Percentiles rank a stretch among this genome's conserved stretches.
Conservation (phyloP, 2,329 filamentous ascomycete genomes). For the Sarocladium oryzae region DNA sequence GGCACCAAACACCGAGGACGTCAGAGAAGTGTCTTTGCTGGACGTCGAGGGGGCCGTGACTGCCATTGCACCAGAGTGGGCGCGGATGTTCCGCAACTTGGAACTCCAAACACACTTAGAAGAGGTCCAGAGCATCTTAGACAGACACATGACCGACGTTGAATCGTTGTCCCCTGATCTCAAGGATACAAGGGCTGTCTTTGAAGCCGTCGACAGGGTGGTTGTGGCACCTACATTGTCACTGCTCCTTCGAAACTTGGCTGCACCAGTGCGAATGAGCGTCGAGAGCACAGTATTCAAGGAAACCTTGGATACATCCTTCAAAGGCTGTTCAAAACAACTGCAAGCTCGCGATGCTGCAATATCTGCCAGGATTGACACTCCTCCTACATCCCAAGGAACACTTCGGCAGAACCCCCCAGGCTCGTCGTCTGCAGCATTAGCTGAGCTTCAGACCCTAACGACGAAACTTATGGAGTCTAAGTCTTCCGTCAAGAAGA, state of each 20-base stretch:
- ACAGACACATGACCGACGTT: not conserved
- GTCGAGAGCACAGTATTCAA: no score
- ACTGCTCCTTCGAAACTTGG: not conserved
- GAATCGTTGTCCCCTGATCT: not conserved
- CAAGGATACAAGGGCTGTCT: not conserved
- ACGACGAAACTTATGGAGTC: not conserved
- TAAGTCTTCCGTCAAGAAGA: not conserved
- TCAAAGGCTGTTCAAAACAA: no score
- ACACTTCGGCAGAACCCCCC: no score
- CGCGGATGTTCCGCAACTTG: not conserved
- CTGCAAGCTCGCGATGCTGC: no score
- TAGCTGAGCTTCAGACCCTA: not conserved
- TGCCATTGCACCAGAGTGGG: constrained; percentile 18
- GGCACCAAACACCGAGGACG: constrained; percentile 14
- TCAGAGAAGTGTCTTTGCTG: constrained; percentile 15
- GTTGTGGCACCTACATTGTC: not conserved
- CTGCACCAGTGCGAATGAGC: no score
- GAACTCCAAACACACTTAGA: not conserved
- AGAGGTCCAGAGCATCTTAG: not conserved
- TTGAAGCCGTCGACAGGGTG: not conserved
- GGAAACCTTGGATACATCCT: no score
- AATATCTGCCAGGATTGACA: not conserved
- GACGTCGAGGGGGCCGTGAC: constrained; percentile 18
- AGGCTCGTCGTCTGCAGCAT: not conserved
- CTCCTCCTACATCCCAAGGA: not conserved